Conservation (phyloP, 1,284 basidiomycete genomes). For the Boletus albobrunnescens region DNA sequence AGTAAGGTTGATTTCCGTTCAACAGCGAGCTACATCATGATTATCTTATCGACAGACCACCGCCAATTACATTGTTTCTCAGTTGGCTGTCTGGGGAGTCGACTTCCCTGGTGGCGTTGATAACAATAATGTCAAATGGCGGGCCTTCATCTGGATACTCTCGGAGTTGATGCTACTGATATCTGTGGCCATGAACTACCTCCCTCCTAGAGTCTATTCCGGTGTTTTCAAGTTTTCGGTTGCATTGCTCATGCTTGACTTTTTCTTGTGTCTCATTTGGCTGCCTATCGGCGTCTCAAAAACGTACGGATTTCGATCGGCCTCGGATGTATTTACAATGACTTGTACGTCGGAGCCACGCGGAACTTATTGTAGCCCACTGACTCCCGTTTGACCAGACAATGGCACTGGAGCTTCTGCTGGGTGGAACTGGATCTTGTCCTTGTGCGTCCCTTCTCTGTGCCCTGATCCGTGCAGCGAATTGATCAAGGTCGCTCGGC, state of each 20-base stretch:
- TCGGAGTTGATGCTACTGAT: slow-evolving; percentile 68
- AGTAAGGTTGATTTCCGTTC: slow-evolving; percentile 37
- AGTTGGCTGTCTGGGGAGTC: slow-evolving; percentile 72
- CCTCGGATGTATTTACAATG: slow-evolving; percentile 75
- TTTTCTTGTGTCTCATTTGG: slow-evolving; percentile 83
- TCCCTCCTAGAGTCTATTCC: slow-evolving; percentile 73
- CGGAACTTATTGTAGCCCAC: neutral
- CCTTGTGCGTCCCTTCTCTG: slow-evolving; percentile 50
- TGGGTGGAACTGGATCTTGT: slow-evolving; percentile 84
- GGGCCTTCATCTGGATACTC: slow-evolving; percentile 76
- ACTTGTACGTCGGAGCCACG: slow-evolving; percentile 55
- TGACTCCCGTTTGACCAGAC: slow-evolving; percentile 41
- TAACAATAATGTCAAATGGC: slow-evolving; percentile 74
- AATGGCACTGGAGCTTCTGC: slow-evolving; percentile 82
- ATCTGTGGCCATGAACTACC: slow-evolving; percentile 75
- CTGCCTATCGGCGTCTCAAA: slow-evolving; percentile 80
- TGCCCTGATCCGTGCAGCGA: neutral
- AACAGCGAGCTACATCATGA: neutral
- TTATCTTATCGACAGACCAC: slow-evolving; percentile 51
- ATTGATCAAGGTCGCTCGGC: slow-evolving; percentile 10
- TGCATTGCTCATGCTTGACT: slow-evolving; percentile 73
- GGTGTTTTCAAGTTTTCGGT: slow-evolving; percentile 71
- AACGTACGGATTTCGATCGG: slow-evolving; percentile 78
- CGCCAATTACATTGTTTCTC: slow-evolving; percentile 80
- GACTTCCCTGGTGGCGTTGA: slow-evolving; percentile 74